phyloP scores from a whole-genome alignment of 352 stramenopile species.

The Paralagenidium karlingii region DNA sequence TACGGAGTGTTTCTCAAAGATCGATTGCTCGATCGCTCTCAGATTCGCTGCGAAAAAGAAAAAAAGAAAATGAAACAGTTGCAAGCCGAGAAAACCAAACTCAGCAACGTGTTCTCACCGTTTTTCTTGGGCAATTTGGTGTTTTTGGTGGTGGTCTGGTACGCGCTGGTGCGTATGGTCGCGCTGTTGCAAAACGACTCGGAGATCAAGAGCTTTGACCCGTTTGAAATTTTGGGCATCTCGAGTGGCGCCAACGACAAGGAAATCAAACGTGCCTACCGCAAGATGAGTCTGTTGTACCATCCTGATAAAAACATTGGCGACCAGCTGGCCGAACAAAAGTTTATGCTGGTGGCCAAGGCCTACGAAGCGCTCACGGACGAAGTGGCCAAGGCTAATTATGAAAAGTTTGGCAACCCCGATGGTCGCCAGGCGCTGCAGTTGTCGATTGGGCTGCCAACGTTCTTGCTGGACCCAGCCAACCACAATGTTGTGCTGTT shows the following conservation, averaged over 20 bases:
- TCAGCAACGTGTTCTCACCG: constrained; percentile 72
- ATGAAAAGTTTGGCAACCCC: constrained; percentile 97
- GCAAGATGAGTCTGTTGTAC: constrained; percentile 87
- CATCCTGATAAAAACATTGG: constrained; percentile 96
- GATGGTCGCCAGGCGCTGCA: constrained; percentile 97
- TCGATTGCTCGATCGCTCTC: constrained; percentile 68
- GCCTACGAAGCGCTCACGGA: constrained; percentile 94
- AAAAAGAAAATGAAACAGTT: constrained; percentile 79
- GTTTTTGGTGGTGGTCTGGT: constrained; percentile 60
- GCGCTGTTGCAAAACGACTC: constrained; percentile 89
- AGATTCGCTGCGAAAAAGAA: constrained; percentile 76
- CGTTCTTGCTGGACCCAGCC: constrained; percentile 93
- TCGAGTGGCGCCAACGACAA: constrained; percentile 80
- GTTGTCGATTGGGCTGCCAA: constrained; percentile 92
- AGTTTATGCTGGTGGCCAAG: constrained; percentile 97
- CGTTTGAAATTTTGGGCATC: constrained; percentile 95
- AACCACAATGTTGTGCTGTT: constrained; percentile 98
- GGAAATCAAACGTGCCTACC: constrained; percentile 94
- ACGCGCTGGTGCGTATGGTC: constrained; percentile 83
- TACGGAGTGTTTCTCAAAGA: constrained; percentile 87
- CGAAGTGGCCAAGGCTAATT: constrained; percentile 94
- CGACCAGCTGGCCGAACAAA: constrained; percentile 93
- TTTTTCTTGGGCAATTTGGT: constrained; percentile 68
- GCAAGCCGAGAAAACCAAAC: constrained; percentile 70
- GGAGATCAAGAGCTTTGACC: constrained; percentile 98